A percentile compares a stretch with the other conserved stretches of the same genome.
Evolutionary conservation across 2,329 filamentous ascomycete genomes (phyloP).

Genomic region (Hawksworthiomyces lignivorus): DNA sequence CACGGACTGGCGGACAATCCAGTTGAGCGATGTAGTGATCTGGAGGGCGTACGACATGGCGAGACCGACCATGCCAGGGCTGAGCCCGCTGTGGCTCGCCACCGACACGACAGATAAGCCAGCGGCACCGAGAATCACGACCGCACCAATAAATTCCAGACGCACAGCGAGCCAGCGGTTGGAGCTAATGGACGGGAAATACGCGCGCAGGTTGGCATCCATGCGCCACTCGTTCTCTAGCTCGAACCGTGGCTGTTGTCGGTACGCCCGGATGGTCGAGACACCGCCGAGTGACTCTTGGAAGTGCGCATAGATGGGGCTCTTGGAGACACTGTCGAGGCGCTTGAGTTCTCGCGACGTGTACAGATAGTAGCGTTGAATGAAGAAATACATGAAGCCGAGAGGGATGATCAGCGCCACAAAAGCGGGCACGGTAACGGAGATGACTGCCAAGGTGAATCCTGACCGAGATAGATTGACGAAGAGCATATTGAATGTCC

Average conservation of each 20-base stretch:
- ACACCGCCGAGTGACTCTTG: slow-evolving; percentile 93
- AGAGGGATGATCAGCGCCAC: slow-evolving; percentile 74
- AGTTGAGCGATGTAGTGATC: slow-evolving; percentile 95
- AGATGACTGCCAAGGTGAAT: slow-evolving; percentile 85
- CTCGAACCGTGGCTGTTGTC: slow-evolving; percentile 79
- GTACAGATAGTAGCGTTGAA: slow-evolving; percentile 93
- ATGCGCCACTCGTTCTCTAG: slow-evolving; percentile 96
- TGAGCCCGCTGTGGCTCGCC: slow-evolving; percentile 54
- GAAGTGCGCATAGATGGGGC: slow-evolving; percentile 96
- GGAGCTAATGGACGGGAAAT: slow-evolving; percentile 91
- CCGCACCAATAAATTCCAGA: slow-evolving; percentile 87
- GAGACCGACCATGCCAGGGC: slow-evolving; percentile 74
- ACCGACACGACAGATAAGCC: slow-evolving; percentile 77
- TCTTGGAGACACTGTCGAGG: slow-evolving; percentile 88
- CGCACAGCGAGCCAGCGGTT: slow-evolving; percentile 92
- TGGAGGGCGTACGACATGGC: slow-evolving; percentile 96
- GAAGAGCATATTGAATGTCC: slow-evolving; percentile 96
- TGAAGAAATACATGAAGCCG: slow-evolving; percentile 74
- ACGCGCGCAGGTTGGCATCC: slow-evolving; percentile 87
- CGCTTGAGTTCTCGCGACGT: slow-evolving; percentile 95
- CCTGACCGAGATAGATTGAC: slow-evolving; percentile 64
- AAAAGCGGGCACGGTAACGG: slow-evolving; percentile 72
- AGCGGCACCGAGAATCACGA: slow-evolving; percentile 86
- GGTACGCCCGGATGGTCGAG: slow-evolving; percentile 90
- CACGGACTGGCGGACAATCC: slow-evolving; percentile 97